A percentile compares a stretch with the other conserved stretches of the same genome.
Conservation (phyloP, 140 eudicot species). For the Flaveria floridana region DNA sequence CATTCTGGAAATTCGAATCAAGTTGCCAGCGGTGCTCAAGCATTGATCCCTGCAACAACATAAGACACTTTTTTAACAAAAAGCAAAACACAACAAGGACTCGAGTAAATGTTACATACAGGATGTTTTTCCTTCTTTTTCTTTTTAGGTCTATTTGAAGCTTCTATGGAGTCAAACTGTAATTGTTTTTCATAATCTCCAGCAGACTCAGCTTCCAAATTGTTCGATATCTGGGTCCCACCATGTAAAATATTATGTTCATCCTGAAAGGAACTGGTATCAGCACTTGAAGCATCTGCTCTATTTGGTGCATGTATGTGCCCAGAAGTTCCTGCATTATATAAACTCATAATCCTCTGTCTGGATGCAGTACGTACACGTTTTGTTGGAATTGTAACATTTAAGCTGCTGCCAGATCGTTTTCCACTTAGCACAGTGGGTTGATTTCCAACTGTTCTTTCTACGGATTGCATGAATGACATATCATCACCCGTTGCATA, state of each 20-base stretch:
- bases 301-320: slow-evolving; percentile 44
- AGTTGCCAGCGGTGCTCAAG: slow-evolving; percentile 64
- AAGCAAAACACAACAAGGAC: not conserved
- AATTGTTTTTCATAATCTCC: slow-evolving; percentile 64
- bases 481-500: slow-evolving; percentile 55
- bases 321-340: slow-evolving; percentile 30
- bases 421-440: slow-evolving; percentile 56
- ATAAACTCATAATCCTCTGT: slow-evolving; percentile 71
- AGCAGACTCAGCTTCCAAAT: slow-evolving; percentile 66
- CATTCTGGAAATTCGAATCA: slow-evolving; percentile 58
- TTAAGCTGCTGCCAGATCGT: slow-evolving; percentile 59
- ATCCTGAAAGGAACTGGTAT: slow-evolving; percentile 86
- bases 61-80: not conserved
- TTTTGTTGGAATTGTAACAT: slow-evolving; percentile 70
- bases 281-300: slow-evolving; percentile 90
- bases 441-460: slow-evolving; percentile 47
- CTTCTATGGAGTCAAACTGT: slow-evolving; percentile 61
- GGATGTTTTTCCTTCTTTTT: slow-evolving; percentile 77
- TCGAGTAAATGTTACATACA: slow-evolving; percentile 41
- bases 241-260: slow-evolving; percentile 66
- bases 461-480: slow-evolving; percentile 45
- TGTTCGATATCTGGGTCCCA: slow-evolving; percentile 53
- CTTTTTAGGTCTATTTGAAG: slow-evolving; percentile 67
- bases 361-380: slow-evolving; percentile 88
- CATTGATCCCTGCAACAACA: slow-evolving; percentile 48